Evolutionary conservation across 1,284 basidiomycete species (phyloP).

Genomic region (Abortiporus biennis): DNA sequence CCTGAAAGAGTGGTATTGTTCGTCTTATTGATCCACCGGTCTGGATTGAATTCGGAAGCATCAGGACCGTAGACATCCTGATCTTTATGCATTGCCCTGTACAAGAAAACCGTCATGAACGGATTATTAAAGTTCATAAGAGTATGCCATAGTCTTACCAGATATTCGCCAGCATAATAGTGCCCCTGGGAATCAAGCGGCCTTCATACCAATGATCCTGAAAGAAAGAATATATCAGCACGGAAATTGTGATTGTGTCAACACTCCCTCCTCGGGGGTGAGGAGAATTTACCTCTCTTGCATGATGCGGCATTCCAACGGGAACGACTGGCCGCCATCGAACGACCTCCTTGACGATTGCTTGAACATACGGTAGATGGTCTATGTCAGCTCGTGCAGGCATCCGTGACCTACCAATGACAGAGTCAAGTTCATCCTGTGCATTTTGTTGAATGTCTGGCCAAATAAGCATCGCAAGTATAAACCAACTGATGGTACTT

Average conservation of each 20-base stretch:
- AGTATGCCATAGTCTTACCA: background rate
- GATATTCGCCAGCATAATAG: background rate
- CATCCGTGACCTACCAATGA: conserved; percentile 34
- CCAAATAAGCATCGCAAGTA: conserved; percentile 31
- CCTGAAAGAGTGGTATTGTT: background rate
- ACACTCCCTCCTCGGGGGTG: too few species aligned
- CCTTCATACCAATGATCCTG: too few species aligned
- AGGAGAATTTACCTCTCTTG: background rate
- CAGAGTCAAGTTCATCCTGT: conserved; percentile 23
- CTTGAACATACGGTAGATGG: background rate
- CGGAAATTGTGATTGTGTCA: background rate
- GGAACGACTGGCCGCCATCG: background rate
- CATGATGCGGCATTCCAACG: background rate
- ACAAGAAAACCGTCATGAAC: background rate
- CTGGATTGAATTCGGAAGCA: conserved; percentile 1
- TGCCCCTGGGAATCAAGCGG: background rate
- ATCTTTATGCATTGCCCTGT: conserved; percentile 1
- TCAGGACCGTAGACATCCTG: background rate
- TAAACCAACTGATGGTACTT: too few species aligned
- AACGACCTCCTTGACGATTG: background rate
- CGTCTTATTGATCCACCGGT: background rate
- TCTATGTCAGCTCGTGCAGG: conserved; percentile 31
- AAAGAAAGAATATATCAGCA: background rate
- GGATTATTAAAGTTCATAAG: background rate
- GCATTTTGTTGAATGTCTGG: conserved; percentile 28